A percentile compares a stretch with the other conserved stretches of the same genome.
Evolutionary conservation across 2,329 filamentous ascomycete species (phyloP).

Genomic region (Beauveria sp.): DNA sequence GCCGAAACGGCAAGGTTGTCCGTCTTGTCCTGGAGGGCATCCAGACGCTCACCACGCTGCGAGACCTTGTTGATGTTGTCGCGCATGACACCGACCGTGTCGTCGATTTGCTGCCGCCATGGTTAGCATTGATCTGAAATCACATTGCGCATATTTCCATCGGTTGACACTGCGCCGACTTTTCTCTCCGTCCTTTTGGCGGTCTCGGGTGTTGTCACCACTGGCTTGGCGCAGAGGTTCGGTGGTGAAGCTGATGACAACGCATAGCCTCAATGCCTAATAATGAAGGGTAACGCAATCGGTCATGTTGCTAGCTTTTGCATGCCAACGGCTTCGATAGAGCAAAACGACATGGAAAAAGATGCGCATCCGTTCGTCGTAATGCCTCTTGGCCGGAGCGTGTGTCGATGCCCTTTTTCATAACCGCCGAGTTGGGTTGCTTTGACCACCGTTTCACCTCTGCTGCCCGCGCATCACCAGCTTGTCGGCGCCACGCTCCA

Average conservation of each 20-base stretch:
- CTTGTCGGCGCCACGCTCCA: neutral
- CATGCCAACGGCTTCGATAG: neutral
- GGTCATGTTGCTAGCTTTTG: neutral
- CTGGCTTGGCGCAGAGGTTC: neutral
- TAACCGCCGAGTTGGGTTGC: neutral
- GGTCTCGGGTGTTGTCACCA: neutral
- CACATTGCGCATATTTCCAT: neutral
- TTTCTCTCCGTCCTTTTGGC: neutral
- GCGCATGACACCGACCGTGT: conserved; percentile 89
- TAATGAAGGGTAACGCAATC: conserved; percentile 6
- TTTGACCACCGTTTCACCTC: neutral
- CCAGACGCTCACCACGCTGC: conserved; percentile 82
- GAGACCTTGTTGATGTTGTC: conserved; percentile 97
- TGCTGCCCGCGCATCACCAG: neutral
- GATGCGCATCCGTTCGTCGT: neutral
- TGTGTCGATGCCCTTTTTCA: neutral
- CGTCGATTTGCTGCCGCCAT: conserved; percentile 78
- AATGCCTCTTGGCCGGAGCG: neutral
- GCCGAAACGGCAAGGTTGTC: conserved; percentile 89
- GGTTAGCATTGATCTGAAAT: conserved; percentile 14
- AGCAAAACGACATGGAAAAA: neutral
- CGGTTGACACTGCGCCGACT: neutral
- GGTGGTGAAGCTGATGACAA: neutral
- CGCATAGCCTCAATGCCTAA: neutral
- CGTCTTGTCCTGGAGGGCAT: conserved; percentile 87